Percentiles rank a stretch among this genome's conserved stretches.
Conservation (phyloP, 2,329 filamentous ascomycete species). For the Drechslerella coelobrocha region DNA sequence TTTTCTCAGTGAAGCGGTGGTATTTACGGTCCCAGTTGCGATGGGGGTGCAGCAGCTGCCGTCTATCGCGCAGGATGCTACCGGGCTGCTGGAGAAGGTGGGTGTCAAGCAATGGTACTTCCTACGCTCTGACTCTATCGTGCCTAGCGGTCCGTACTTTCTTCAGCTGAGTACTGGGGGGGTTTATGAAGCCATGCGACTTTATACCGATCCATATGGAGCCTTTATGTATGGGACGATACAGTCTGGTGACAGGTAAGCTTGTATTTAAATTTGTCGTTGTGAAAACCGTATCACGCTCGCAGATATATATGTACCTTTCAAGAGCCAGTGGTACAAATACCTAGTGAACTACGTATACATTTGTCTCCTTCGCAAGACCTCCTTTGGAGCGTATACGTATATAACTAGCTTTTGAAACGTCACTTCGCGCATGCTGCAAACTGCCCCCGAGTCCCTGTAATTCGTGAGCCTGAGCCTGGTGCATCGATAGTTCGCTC, state of each 20-base stretch:
- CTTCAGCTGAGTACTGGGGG: not conserved
- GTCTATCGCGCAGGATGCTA: not conserved
- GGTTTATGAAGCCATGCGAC: slow-evolving; percentile 22
- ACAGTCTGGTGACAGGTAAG: slow-evolving; percentile 26
- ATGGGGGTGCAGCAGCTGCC: slow-evolving; percentile 10
- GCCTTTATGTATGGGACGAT: slow-evolving; percentile 38
- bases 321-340: too few species aligned
- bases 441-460: too few species aligned
- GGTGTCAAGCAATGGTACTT: slow-evolving; percentile 14
- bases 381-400: too few species aligned
- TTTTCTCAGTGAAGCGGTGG: slow-evolving; percentile 13
- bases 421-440: too few species aligned
- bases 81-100: not conserved
- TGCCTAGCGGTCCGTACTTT: slow-evolving; percentile 35
- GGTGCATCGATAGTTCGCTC: too few species aligned
- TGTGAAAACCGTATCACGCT: too few species aligned
- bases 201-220: slow-evolving; percentile 35
- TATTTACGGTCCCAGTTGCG: slow-evolving; percentile 7
- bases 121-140: not conserved
- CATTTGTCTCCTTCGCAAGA: too few species aligned
- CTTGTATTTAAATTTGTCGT: too few species aligned
- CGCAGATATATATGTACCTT: too few species aligned
- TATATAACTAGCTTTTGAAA: too few species aligned
- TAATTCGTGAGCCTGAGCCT: too few species aligned
- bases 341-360: too few species aligned